These are phyloP conservation scores for Penicillium olsonii DNA, from an alignment of 2,329 filamentous ascomycete species.

Conservation along the genomic window DNA sequence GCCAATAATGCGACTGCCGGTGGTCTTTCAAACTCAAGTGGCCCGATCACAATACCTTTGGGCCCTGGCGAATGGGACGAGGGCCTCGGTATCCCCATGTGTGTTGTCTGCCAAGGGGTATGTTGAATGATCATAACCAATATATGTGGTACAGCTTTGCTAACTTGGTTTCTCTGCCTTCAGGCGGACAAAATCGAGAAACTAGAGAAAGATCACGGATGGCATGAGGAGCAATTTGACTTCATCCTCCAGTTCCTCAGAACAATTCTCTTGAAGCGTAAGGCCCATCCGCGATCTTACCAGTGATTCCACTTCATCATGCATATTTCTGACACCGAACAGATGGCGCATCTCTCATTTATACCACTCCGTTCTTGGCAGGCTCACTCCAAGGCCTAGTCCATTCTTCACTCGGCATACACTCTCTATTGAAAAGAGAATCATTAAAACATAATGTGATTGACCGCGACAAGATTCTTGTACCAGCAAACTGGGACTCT, in stretches of 20 bases:
- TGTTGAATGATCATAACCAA: conserved; percentile 31
- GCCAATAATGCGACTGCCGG: conserved; percentile 58
- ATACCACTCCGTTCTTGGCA: conserved; percentile 73
- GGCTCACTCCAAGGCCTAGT: conserved; percentile 78
- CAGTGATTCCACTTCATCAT: neutral
- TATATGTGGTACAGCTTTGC: conserved; percentile 9
- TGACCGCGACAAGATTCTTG: conserved; percentile 88
- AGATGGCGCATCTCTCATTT: conserved; percentile 85
- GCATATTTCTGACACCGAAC: conserved; percentile 17
- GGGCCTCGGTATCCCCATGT: conserved; percentile 79
- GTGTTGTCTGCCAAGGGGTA: conserved; percentile 95
- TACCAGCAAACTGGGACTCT: conserved; percentile 97
- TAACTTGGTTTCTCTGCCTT: conserved; percentile 16
- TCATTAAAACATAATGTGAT: conserved; percentile 87
- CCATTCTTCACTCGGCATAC: conserved; percentile 83
- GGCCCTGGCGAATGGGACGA: conserved; percentile 94
- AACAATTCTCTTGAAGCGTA: conserved; percentile 84
- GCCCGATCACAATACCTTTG: conserved; percentile 71
- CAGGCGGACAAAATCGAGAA: conserved; percentile 86
- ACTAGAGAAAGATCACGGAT: conserved; percentile 83
- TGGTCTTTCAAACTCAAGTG: conserved; percentile 61
- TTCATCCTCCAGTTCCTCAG: conserved; percentile 91
- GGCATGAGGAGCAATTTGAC: conserved; percentile 97
- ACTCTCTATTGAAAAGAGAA: conserved; percentile 75
- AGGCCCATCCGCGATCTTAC: conserved; percentile 37